phyloP scores from a whole-genome alignment of 495 filamentous ascomycete genomes.

The Aspergillus baeticus region DNA sequence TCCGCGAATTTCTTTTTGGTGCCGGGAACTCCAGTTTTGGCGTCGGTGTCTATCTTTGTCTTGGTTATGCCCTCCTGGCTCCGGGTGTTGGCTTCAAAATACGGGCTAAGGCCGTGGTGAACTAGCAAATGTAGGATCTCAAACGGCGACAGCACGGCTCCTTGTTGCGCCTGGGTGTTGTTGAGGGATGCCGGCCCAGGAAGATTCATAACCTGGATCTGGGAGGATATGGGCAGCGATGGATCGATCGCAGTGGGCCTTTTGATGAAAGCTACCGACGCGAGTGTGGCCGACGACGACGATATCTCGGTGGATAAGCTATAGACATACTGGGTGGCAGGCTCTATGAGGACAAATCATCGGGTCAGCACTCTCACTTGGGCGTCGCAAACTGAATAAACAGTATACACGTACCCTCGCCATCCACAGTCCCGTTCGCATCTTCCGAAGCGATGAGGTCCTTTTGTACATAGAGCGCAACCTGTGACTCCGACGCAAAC shows the following conservation, averaged over 20 bases:
- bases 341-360: conserved; percentile 18
- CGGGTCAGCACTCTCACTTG: neutral
- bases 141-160: conserved; percentile 75
- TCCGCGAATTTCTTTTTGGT: conserved; percentile 96
- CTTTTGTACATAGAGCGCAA: conserved; percentile 87
- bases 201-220: conserved; percentile 89
- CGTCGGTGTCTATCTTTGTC: conserved; percentile 75
- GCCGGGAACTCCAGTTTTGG: conserved; percentile 91
- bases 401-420: conserved; percentile 32
- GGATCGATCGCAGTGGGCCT: conserved; percentile 83
- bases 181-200: conserved; percentile 71
- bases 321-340: conserved; percentile 60
- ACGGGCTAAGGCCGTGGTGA: conserved; percentile 83
- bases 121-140: conserved; percentile 86
- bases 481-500: conserved; percentile 84
- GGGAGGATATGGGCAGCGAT: conserved; percentile 69
- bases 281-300: conserved; percentile 71
- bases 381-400: neutral
- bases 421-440: conserved; percentile 48
- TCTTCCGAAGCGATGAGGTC: conserved; percentile 61
- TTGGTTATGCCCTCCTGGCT: conserved; percentile 70
- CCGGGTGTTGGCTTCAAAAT: conserved; percentile 93
- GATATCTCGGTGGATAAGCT: conserved; percentile 78
- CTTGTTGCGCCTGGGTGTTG: conserved; percentile 63
- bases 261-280: conserved; percentile 87